Evolutionary conservation across 345 rosid species (phyloP), one percentile per base, ranked within the genome.

Genomic region (Barbarea vulgaris): DNA sequence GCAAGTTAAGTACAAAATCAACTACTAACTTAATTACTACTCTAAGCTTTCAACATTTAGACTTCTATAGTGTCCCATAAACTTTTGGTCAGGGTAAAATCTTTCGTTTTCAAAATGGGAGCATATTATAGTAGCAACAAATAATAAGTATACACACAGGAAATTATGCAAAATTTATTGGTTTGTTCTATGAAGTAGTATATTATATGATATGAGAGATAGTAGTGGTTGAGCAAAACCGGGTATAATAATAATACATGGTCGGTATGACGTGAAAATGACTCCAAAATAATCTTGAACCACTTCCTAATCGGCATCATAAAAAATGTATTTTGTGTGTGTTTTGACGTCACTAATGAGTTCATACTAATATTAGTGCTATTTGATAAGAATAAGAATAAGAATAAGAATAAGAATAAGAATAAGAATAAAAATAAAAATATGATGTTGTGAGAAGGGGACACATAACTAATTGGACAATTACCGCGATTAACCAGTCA

Each of bases 261-360:
- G 41, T 73, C 4, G 56, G 50, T 47, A 12, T 47, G 50, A 55
- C 36, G 72, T 74, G 67, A 47, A 34, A 74, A 25, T 27, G 51
- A 74, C 78, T 33, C 67, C 50, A 48, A 5, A 30, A 61, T 11
- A 18, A 25, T 48, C 15, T 15, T 50, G 37, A 34, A 71, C 67
- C 28, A 39, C 21, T 60, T 48, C 67, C 5, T 36, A 71, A 48
- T 70, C 8, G 8, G 9, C 47, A 46, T 14, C 56, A 47, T 34
- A 34, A 9, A 34, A 34, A 34, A 31, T 31, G 5, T 31, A n/a
- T n/a, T n/a, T 1, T 34, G 1, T 37, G 30, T 28, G 4, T 28
- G 4, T 37, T 39, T 39, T 39, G 6, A 39, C 1, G n/a, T 39
- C 6, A 34, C 47, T 19, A 37, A 60, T 12, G 39, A n/a, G 2